Base-by-base conservation (phyloP, 768 basidiomycete species). In the Saitozyma podzolica region DNA sequence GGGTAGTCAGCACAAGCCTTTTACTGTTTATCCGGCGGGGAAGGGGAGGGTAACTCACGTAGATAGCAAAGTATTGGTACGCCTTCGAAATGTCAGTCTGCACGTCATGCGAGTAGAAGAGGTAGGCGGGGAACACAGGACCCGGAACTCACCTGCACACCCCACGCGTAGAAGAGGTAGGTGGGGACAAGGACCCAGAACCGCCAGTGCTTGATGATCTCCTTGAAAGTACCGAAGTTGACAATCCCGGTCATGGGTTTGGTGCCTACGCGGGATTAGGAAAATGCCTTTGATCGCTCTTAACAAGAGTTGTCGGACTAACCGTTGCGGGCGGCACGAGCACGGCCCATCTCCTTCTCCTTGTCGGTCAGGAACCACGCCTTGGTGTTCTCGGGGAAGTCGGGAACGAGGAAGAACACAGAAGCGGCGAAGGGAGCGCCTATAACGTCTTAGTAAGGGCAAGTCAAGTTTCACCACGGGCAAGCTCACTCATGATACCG, bases 341-440 rank as follows among this genome's bases (percentile, higher is more conserved):
- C 39, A 37, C 29, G 45, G 17, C 64, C 69, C 11, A 71, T 39
- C 20, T 51, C 54, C 29, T 59, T 53, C 29, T 71, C 69, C 16
- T 45, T 54, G 40, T 67, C 67, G 19, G 66, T 68, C 37, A 71
- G 20, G 45, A 65, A 71, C 69, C 69, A 71, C 20, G 56, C 50
- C 17, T 54, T 52, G 42, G 48, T 56, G 40, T 59, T 65, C 9
- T 54, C n/a, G 10, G 69, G 69, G 54, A 59, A 67, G 51, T 71
- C 67, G 8, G 69, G 69, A 9, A 71, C 50, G 17, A 71, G 51
- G 56, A 65, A 68, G 54, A 54, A 68, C 16, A 67, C 41, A 3
- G 56, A 45, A 11, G 65, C 40, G 14, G 48, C 64, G 14, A 68
- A 58, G 20, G 66, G 66, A 14, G 64, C 9, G 29, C 40, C 40